Conservation (phyloP, 257 asterid genomes). For the Scutellaria galericulata region DNA sequence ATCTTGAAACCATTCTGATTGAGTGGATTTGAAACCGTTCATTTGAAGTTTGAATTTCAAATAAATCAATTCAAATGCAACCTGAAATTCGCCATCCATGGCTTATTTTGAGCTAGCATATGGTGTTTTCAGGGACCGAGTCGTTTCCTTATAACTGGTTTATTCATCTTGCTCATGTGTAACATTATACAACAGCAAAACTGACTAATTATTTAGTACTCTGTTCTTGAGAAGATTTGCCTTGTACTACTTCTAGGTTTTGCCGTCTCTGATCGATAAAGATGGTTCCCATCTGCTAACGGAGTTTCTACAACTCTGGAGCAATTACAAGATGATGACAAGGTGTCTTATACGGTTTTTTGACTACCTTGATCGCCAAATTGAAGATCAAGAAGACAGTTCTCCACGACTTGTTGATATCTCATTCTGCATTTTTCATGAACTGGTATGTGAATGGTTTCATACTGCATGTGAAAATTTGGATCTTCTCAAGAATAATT, state of each 20-base stretch:
- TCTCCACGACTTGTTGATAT: neutral
- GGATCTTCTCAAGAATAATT: neutral
- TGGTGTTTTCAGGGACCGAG: no score
- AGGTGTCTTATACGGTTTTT: neutral
- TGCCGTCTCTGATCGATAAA: constrained; percentile 6
- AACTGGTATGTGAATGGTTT: constrained; percentile 5
- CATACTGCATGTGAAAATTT: neutral
- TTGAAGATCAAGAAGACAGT: no score
- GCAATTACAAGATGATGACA: constrained; percentile 8
- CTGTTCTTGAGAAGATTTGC: neutral
- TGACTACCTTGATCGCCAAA: neutral
- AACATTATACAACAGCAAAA: neutral
- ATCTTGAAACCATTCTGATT: no score
- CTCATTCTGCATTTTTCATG: constrained; percentile 2
- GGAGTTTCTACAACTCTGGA: constrained; percentile 19
- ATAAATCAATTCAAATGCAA: no score
- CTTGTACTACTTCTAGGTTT: constrained; percentile 9
- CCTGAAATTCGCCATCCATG: neutral
- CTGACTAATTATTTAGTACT: neutral
- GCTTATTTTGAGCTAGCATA: neutral
- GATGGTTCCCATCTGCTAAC: constrained; percentile 6
- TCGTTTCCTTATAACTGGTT: neutral
- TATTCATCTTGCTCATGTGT: neutral
- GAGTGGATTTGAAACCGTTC: no score
- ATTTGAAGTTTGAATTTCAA: no score